Conservation (phyloP, 2,329 filamentous ascomycete species). For the Daldinia sp. region DNA sequence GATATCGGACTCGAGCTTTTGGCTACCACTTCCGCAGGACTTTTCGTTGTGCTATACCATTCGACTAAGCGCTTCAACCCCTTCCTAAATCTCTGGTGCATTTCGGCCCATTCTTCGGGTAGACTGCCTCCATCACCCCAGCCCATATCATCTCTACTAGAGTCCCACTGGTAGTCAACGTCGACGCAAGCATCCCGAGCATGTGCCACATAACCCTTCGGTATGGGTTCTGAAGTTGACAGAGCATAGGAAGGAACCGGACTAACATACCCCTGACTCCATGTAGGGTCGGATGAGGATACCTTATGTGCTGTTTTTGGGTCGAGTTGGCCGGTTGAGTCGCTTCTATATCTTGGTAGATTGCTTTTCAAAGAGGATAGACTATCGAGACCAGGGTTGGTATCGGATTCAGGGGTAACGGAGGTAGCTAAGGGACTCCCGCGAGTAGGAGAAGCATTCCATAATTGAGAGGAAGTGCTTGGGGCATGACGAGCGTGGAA, state of each 20-base stretch:
- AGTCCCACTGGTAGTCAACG: conserved; percentile 97
- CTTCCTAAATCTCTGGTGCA: conserved; percentile 90
- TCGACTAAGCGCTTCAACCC: conserved; percentile 83
- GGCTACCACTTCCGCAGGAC: conserved; percentile 64
- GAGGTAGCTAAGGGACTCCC: conserved; percentile 45
- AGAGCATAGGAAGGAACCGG: conserved; percentile 87
- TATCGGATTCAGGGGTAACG: conserved; percentile 36
- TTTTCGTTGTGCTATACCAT: conserved; percentile 78
- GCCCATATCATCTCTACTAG: conserved; percentile 78
- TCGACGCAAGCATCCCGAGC: conserved; percentile 86
- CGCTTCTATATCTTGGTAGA: conserved; percentile 36
- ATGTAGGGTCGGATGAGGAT: conserved; percentile 29
- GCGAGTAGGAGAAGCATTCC: conserved; percentile 50
- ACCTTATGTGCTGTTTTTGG: conserved; percentile 23
- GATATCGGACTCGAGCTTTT: conserved; percentile 51
- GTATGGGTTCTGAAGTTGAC: conserved; percentile 83
- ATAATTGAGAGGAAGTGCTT: conserved; percentile 54
- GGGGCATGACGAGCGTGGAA: conserved; percentile 51
- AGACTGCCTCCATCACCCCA: conserved; percentile 92
- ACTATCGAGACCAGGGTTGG: conserved; percentile 38
- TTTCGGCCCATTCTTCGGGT: conserved; percentile 94
- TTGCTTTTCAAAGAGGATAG: conserved; percentile 41
- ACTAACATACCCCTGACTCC: conserved; percentile 70
- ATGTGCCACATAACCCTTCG: conserved; percentile 88
- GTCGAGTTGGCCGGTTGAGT: conserved; percentile 27